phyloP scores from a whole-genome alignment of 1,284 basidiomycete species.

The Leccinum pseudoinsigne region DNA sequence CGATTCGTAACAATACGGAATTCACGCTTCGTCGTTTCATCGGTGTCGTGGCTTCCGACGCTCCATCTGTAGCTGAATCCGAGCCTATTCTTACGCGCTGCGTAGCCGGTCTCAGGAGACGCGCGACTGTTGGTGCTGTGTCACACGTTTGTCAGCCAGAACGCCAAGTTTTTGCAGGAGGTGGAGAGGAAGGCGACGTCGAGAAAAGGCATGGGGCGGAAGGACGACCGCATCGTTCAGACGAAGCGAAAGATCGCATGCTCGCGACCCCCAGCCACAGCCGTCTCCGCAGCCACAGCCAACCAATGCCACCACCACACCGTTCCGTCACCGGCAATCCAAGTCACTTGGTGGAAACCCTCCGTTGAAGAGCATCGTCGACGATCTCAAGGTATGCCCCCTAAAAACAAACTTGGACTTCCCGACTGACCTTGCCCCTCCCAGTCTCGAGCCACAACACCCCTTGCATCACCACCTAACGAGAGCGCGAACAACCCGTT shows the following conservation, averaged over 20 bases:
- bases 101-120: too few relatives aligned
- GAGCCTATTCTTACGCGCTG: too few relatives aligned
- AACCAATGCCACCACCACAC: background rate
- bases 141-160: too few relatives aligned
- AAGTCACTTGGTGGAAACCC: conserved; percentile 19
- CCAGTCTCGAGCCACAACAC: conserved; percentile 43
- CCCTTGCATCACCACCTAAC: conserved; percentile 37
- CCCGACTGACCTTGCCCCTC: background rate
- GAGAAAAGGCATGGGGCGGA: too few relatives aligned
- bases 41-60: too few relatives aligned
- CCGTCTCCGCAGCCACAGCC: background rate
- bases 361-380: conserved; percentile 69
- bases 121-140: too few relatives aligned
- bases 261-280: conserved; percentile 5
- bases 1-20: too few relatives aligned
- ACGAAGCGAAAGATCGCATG: background rate
- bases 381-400: conserved; percentile 62
- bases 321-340: conserved; percentile 22
- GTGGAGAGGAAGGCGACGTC: too few relatives aligned
- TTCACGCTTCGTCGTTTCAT: too few relatives aligned
- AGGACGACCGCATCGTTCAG: too few relatives aligned
- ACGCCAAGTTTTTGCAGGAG: too few relatives aligned
- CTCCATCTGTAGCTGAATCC: too few relatives aligned
- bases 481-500: conserved; percentile 43
- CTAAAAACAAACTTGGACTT: background rate